Conservation (phyloP, 1,139 yeast species). For the Pichia kudriavzevii region DNA sequence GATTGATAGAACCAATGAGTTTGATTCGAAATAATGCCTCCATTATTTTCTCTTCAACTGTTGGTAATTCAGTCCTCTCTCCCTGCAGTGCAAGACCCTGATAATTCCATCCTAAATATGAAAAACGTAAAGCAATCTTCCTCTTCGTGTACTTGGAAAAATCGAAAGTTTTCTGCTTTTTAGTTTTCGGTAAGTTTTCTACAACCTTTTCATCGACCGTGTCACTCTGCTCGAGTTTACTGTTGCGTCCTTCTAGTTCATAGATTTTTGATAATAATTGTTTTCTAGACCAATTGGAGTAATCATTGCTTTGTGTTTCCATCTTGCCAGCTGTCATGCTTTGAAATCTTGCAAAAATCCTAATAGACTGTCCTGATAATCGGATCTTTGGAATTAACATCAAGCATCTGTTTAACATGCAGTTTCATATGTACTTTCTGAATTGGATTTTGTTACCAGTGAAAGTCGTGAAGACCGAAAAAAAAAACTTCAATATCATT, state of each 20-base stretch:
- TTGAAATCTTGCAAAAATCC: too few relatives aligned
- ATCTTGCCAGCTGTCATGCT: neutral
- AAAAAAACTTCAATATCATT: too few relatives aligned
- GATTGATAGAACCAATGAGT: slow-evolving; percentile 54
- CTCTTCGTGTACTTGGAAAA: slow-evolving; percentile 61
- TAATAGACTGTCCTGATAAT: too few relatives aligned
- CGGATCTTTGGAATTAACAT: too few relatives aligned
- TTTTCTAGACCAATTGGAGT: slow-evolving; percentile 32
- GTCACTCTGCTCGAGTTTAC: too few relatives aligned
- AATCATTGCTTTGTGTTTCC: slow-evolving; percentile 6
- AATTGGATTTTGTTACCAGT: too few relatives aligned
- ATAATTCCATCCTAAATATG: slow-evolving; percentile 90
- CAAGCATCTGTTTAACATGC: too few relatives aligned
- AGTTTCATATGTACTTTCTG: too few relatives aligned
- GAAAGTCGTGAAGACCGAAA: too few relatives aligned
- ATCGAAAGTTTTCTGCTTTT: slow-evolving; percentile 48
- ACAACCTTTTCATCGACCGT: too few relatives aligned
- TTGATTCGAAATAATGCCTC: slow-evolving; percentile 63
- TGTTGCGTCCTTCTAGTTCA: slow-evolving; percentile 35
- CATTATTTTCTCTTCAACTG: slow-evolving; percentile 74
- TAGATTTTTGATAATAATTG: slow-evolving; percentile 31
- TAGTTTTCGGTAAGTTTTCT: slow-evolving; percentile 1
- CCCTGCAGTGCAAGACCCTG: slow-evolving; percentile 82
- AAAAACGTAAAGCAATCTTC: slow-evolving; percentile 70
- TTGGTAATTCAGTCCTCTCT: slow-evolving; percentile 70